phyloP scores from a whole-genome alignment of 1,284 basidiomycete genomes.

The Tilletia walkeri region DNA sequence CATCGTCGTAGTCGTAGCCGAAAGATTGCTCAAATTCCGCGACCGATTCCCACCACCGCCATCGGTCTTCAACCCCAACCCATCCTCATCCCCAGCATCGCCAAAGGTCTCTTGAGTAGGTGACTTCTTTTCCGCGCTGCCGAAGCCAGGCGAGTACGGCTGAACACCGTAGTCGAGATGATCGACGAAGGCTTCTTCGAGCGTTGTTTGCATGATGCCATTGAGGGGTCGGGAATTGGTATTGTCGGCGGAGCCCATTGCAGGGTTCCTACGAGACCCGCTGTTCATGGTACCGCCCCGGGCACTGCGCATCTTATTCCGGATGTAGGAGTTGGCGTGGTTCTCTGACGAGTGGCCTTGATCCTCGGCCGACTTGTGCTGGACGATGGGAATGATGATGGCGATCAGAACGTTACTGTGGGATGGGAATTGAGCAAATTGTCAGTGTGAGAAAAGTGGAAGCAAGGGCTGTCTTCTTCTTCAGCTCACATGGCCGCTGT shows the following conservation, averaged over 20 bases:
- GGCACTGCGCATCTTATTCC: not conserved
- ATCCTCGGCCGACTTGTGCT: not conserved
- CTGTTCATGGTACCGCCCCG: not conserved
- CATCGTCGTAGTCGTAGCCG: not conserved
- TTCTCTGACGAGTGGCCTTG: not conserved
- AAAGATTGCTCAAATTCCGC: too few species aligned
- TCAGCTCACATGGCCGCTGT: slow-evolving; percentile 8
- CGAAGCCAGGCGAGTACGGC: not conserved
- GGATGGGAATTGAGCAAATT: not conserved
- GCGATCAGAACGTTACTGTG: slow-evolving; percentile 14
- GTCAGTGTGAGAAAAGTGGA: not conserved
- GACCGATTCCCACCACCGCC: not conserved
- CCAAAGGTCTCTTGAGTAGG: not conserved
- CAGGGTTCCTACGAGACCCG: not conserved
- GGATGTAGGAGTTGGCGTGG: slow-evolving; percentile 3
- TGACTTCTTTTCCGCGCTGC: not conserved
- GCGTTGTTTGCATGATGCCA: slow-evolving; percentile 5
- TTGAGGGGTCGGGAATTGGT: not conserved
- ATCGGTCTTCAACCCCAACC: not conserved
- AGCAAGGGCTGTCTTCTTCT: not conserved
- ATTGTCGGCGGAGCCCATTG: too few species aligned
- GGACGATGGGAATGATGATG: slow-evolving; percentile 10
- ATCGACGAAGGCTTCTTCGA: slow-evolving; percentile 12
- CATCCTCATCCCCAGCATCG: not conserved
- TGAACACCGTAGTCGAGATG: not conserved